Evolutionary conservation across 345 rosid species (phyloP).

Genomic region (Boechera retrofracta): DNA sequence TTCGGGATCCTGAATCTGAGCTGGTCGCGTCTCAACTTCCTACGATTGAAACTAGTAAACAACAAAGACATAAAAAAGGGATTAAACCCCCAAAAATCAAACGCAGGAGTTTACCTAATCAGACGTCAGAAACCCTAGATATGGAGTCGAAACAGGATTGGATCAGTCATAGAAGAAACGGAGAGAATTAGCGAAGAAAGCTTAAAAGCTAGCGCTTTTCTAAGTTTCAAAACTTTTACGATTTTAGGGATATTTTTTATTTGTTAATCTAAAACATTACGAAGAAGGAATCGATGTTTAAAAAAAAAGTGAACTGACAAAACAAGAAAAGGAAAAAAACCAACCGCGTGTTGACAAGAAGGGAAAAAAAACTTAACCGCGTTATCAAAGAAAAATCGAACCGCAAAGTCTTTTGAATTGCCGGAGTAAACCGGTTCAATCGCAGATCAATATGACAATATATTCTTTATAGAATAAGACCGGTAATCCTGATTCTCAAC

Average conservation of each 20-base stretch:
- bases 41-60: slow-evolving; percentile 24
- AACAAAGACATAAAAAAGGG: not conserved
- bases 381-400: not conserved
- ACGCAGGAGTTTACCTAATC: slow-evolving; percentile 33
- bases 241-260: slow-evolving; percentile 28
- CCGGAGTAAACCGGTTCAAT: slow-evolving; percentile 32
- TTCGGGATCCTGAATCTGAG: slow-evolving; percentile 40
- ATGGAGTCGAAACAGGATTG: slow-evolving; percentile 22
- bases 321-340: not conserved
- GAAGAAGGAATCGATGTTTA: slow-evolving; percentile 26
- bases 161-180: slow-evolving; percentile 43
- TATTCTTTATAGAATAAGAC: too few relatives aligned
- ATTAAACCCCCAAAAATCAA: not conserved
- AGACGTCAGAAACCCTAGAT: slow-evolving; percentile 35
- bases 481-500: slow-evolving; percentile 16
- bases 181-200: slow-evolving; percentile 21
- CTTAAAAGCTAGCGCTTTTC: slow-evolving; percentile 19
- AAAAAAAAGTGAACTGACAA: not conserved
- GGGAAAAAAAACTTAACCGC: slow-evolving; percentile 13
- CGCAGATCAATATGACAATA: not conserved
- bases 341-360: slow-evolving; percentile 35
- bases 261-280: slow-evolving; percentile 27
- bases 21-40: slow-evolving; percentile 8
- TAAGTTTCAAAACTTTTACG: slow-evolving; percentile 33
- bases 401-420: not conserved